Percentiles rank a stretch among this genome's conserved stretches.
These are phyloP conservation scores for Drechslerella dactyloides DNA, from an alignment of 2,329 filamentous ascomycete genomes.

Conservation along the genomic window DNA sequence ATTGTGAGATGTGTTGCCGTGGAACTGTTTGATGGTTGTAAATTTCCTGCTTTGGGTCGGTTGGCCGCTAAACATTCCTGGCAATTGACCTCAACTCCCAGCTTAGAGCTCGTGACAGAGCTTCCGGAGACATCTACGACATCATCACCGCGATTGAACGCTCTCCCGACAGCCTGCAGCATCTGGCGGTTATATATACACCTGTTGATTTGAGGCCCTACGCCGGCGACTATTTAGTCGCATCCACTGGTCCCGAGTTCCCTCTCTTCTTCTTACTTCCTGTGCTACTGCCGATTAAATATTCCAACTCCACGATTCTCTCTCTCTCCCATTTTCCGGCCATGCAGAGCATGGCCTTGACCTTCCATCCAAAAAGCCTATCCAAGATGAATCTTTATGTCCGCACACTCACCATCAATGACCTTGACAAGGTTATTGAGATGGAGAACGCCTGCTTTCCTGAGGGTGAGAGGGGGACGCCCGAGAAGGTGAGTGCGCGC, in stretches of 20 bases:
- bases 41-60: slow-evolving; percentile 17
- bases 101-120: slow-evolving; percentile 46
- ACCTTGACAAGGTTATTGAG: slow-evolving; percentile 46
- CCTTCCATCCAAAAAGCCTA: slow-evolving; percentile 40
- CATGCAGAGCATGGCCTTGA: slow-evolving; percentile 51
- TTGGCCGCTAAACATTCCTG: slow-evolving; percentile 16
- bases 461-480: slow-evolving; percentile 32
- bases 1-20: slow-evolving; percentile 36
- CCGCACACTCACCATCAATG: slow-evolving; percentile 41
- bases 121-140: slow-evolving; percentile 32
- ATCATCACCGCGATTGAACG: slow-evolving; percentile 9
- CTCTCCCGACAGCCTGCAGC: neutral
- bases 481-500: slow-evolving; percentile 29
- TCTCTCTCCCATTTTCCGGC: slow-evolving; percentile 37
- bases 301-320: slow-evolving; percentile 30
- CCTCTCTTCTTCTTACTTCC: neutral
- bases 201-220: neutral
- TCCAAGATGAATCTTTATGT: slow-evolving; percentile 42
- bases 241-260: neutral
- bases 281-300: neutral
- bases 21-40: slow-evolving; percentile 23
- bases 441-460: slow-evolving; percentile 43
- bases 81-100: slow-evolving; percentile 44
- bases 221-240: slow-evolving; percentile 1
- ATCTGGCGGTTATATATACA: neutral